Base-by-base conservation (phyloP, 352 stramenopile genomes). In the Pythium dissimile region DNA sequence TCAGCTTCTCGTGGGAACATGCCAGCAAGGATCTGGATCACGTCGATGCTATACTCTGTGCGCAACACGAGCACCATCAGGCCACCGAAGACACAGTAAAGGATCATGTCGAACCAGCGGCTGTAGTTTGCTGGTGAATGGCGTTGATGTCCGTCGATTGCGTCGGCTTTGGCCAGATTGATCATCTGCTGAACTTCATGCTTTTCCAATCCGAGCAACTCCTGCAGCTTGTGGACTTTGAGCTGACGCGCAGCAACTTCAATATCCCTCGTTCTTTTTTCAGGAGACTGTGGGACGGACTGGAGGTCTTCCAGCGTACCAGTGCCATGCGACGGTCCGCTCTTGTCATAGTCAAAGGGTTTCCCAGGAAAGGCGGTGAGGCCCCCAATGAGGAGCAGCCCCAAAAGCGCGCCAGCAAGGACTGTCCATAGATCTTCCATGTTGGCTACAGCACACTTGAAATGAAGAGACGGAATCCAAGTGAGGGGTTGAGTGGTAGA, bases 221-320 rank as follows among this genome's bases (percentile, higher is more conserved):
- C 51, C 65, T 88, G 77, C 6, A 90, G 65, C 46, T 84, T 82
- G 15, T 85, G 53, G 46, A 86, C 58, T 24, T 76, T 79, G 7
- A 77, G 50, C 16, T 65, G 67, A 11, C 72, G 65, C 9, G 63
- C 69, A 11, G 72, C 66, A 21, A 80, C 61, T 2, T 76, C 71
- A 4, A 69, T 62, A 23, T 72, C 58, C 24, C 66, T 43, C 1
- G 59, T 43, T 15, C 63, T 31, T 38, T 9, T 31, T 54, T 53
- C 45, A 31, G 21, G 53, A 18, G 41, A n/a, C n/a, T n/a, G n/a
- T n/a, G n/a, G n/a, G n/a, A n/a, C n/a, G n/a, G 5, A 28, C 12
- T 28, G 24, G 18, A 35, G 24, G 13, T 46, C 39, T 4, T 27
- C 12, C 6, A 24, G 18, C 42, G 21, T 2, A 10, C 13, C 20